These are phyloP conservation scores for Wickerhamiella lipophila DNA, from an alignment of 805 yeast genomes.

Conservation along the genomic window DNA sequence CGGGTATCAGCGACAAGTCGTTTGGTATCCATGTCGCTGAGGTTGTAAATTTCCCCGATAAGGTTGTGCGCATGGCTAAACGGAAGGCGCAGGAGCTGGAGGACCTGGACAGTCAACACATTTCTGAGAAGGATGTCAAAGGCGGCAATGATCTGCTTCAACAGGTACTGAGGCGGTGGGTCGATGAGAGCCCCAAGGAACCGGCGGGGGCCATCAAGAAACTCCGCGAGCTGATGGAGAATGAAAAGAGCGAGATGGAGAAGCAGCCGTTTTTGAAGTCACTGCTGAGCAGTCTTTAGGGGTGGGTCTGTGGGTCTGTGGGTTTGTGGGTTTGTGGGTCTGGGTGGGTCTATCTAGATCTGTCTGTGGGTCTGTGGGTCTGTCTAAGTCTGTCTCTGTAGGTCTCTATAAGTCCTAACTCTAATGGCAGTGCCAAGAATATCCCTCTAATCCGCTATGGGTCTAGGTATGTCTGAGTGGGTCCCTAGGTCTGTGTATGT, in stretches of 20 bases:
- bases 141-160: slow-evolving; percentile 41
- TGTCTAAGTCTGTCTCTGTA: no score
- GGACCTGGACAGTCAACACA: slow-evolving; percentile 36
- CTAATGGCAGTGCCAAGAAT: no score
- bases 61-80: slow-evolving; percentile 89
- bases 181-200: slow-evolving; percentile 16
- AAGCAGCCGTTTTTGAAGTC: slow-evolving; percentile 15
- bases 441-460: no score
- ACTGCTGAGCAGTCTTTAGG: neutral
- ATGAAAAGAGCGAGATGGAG: slow-evolving; percentile 12
- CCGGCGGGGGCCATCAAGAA: slow-evolving; percentile 10
- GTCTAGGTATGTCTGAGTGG: no score
- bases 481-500: no score
- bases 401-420: no score
- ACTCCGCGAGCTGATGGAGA: slow-evolving; percentile 13
- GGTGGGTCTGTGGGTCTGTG: no score
- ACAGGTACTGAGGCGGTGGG: slow-evolving; percentile 34
- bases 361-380: no score
- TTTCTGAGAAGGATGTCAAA: slow-evolving; percentile 39
- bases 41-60: slow-evolving; percentile 80
- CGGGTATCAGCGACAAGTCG: slow-evolving; percentile 90
- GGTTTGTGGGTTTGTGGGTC: no score
- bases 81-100: slow-evolving; percentile 83
- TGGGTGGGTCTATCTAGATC: no score
- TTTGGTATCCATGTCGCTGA: slow-evolving; percentile 98